Conservation (phyloP, 2,329 filamentous ascomycete species). For the Ceratocystis diversiconidia region DNA sequence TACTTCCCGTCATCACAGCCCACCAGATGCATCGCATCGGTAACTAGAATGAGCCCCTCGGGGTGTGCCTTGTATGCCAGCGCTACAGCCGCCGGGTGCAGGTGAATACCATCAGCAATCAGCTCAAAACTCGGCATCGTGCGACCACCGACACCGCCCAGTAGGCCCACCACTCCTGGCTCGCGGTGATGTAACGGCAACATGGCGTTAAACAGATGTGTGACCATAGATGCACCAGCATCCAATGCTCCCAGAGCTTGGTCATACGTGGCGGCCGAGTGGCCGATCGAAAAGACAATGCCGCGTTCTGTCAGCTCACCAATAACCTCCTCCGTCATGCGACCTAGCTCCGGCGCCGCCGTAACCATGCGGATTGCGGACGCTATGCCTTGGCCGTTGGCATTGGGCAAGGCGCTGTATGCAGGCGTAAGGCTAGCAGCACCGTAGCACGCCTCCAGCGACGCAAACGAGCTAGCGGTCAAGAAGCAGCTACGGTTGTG, state of each 20-base stretch:
- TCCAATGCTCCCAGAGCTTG: constrained; percentile 56
- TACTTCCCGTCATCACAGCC: constrained; percentile 75
- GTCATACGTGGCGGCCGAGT: constrained; percentile 79
- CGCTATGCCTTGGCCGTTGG: constrained; percentile 22
- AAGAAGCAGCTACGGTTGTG: constrained; percentile 63
- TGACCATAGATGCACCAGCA: constrained; percentile 77
- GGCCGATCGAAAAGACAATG: constrained; percentile 69
- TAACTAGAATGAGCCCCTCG: constrained; percentile 73
- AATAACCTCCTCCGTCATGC: constrained; percentile 54
- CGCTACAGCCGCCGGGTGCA: constrained; percentile 77
- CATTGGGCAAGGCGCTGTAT: constrained; percentile 19
- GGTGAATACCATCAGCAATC: constrained; percentile 79
- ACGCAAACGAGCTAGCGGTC: constrained; percentile 46
- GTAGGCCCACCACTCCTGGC: constrained; percentile 74
- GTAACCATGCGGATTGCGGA: constrained; percentile 64
- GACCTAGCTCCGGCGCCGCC: constrained; percentile 65
- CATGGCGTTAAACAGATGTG: constrained; percentile 92
- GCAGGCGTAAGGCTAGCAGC: constrained; percentile 43
- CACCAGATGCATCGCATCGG: constrained; percentile 79
- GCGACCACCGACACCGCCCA: constrained; percentile 28
- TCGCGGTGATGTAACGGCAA: constrained; percentile 79
- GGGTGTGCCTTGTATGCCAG: constrained; percentile 82
- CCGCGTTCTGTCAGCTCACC: constrained; percentile 47
- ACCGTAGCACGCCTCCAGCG: constrained; percentile 61
- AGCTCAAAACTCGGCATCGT: constrained; percentile 69